These are phyloP conservation scores for Fusarium albidum DNA, from an alignment of 2,329 filamentous ascomycete species.

Conservation along the genomic window DNA sequence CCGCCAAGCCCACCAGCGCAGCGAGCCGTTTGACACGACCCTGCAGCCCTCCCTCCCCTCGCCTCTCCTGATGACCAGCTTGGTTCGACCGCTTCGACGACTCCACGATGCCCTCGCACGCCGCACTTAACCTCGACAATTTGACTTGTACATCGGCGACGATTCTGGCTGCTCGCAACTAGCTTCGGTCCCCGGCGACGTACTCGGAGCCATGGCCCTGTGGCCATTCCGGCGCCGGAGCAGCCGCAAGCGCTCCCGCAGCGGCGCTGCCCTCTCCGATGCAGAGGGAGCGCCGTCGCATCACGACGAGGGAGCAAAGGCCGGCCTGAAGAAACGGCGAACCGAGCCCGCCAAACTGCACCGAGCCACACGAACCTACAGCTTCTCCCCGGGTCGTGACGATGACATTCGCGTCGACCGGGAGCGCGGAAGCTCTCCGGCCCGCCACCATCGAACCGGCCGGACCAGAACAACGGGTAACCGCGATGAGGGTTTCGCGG, in stretches of 20 bases:
- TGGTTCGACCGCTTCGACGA: constrained; percentile 36
- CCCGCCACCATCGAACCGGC: constrained; percentile 37
- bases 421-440: constrained; percentile 28
- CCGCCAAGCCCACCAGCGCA: constrained; percentile 31
- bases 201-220: constrained; percentile 68
- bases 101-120: constrained; percentile 43
- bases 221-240: constrained; percentile 84
- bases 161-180: constrained; percentile 34
- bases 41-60: constrained; percentile 25
- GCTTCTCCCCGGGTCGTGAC: constrained; percentile 68
- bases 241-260: constrained; percentile 67
- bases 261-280: constrained; percentile 63
- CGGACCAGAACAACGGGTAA: constrained; percentile 20
- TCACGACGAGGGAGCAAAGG: constrained; percentile 45
- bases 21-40: constrained; percentile 36
- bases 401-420: constrained; percentile 59
- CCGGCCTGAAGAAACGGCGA: constrained; percentile 52
- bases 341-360: constrained; percentile 58
- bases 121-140: constrained; percentile 36
- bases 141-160: constrained; percentile 35
- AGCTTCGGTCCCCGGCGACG: constrained; percentile 33
- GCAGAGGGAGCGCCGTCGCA: constrained; percentile 54
- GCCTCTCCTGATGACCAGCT: constrained; percentile 36
- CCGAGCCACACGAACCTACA: constrained; percentile 61
- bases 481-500: constrained; percentile 20